Base-by-base conservation (phyloP, 2,329 filamentous ascomycete species). In the Tolypocladium capitatum region DNA sequence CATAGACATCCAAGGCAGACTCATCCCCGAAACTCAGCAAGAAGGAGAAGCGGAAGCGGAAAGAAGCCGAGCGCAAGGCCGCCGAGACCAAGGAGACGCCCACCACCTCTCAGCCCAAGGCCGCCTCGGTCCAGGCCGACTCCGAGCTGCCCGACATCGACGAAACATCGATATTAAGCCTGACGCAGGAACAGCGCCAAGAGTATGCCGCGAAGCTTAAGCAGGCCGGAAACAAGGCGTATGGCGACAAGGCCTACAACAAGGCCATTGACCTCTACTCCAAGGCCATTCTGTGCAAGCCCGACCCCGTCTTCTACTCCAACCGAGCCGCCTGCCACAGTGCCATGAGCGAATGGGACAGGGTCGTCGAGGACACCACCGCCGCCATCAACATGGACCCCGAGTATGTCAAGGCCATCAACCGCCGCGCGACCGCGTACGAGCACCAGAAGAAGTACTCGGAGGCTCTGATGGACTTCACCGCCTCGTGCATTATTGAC, bases 251-350 rank as follows among this genome's bases (percentile, higher is more conserved):
- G 71, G 86, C 94, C 61, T 96, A 96, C 70, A 84, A 88, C 68
- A 82, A 80, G 59, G 92, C 92, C 56, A 98, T 98, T 63, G 85
- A 90, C 5, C 81, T 98, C 33, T 98, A 98, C 70, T 86, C 86
- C 56, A 87, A 94, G 71, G 92, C 92, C 45, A 94, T 98, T 59
- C 73, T 97, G 46, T 97, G 92, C 83, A 94, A 92, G 72, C 84
- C 90, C 49, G 92, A 98, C 62, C 89, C 92, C 31, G 90, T 98
- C 65, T 98, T 92, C 76, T 98, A 94, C 77, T 97, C 92, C 54
- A 98, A 98, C 76, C 85, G 92, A 58, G 92, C 92, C 49, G 92
- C 92, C 47, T 98, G 92, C 76, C 94, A 89, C 73, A 97, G 95
- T 65, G 89, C 92, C 55, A 81, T 92, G 63, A 82, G 81, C 55